Base-by-base conservation (phyloP, 2,329 filamentous ascomycete species). In the Colletotrichum agaves region DNA sequence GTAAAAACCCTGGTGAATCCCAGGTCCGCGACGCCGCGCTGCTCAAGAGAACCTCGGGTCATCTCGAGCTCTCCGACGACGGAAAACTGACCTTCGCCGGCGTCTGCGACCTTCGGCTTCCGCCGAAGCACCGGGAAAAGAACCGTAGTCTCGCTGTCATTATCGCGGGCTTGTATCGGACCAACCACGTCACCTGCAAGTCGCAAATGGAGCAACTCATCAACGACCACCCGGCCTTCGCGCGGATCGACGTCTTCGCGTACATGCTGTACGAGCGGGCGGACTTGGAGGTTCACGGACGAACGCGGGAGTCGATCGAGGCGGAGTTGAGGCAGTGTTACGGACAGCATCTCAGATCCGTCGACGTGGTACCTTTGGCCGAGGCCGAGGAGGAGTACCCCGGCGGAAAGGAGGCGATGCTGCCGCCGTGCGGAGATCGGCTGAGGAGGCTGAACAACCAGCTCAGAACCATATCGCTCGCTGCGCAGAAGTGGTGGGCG, bases 191-290 rank as follows among this genome's bases (percentile, higher is more conserved):
- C 1, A 61, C 41, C 4, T 68, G 65, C 27, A 47, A 68, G 13
- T 49, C 59, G 27, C 69, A 68, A 39, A 62, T 70, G 68, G 23
- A 47, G 15, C 15, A 62, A 4, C 61, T 64, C 8, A 19, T 70
- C 31, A 33, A 41, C 2, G 39, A 23, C 7, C 49, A 66, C 27
- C 49, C 63, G 12, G 21, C 61, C 10, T 71, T 71, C 10, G 10
- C 61, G 21, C 31, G 52, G 5, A 61, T 71, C 13, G 70, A 71
- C 13, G 70, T 71, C 2, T 71, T 71, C 3, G 70, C 68, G 33
- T 56, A 63, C 47, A 43, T 70, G 17, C 57, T 70, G 4, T 63
- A 31, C 43, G 70, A 69, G 37, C 59, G 19, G 4, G 57, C 60
- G 8, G 67, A 71, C 39, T 2, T 21, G 2, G 41, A 60, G 10